Conservation (phyloP, 495 filamentous ascomycete genomes). For the Annulohypoxylon moriforme region DNA sequence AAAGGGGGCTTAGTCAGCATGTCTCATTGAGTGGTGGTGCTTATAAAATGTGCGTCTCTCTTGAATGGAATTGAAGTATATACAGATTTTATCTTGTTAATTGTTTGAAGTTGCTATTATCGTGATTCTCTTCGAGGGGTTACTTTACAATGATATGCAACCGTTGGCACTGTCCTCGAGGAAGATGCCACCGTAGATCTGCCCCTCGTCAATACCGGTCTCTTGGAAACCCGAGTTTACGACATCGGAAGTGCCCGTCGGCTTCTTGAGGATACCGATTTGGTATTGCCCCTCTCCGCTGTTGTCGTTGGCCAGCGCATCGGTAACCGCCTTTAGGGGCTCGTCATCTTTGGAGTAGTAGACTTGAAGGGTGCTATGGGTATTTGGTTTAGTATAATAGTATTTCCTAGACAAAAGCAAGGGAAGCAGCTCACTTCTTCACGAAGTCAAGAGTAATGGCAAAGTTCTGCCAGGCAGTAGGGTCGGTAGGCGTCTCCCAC, state of each 20-base stretch:
- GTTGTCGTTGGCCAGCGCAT: slow-evolving; percentile 61
- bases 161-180: slow-evolving; percentile 61
- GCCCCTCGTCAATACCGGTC: slow-evolving; percentile 61
- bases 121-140: too few relatives aligned
- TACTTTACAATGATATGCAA: slow-evolving; percentile 55
- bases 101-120: too few relatives aligned
- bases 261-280: slow-evolving; percentile 68
- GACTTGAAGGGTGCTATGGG: slow-evolving; percentile 61
- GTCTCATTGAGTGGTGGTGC: background rate
- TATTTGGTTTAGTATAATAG: background rate
- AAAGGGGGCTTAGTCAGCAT: background rate
- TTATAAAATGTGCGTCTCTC: background rate
- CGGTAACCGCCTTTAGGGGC: slow-evolving; percentile 60
- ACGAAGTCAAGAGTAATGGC: slow-evolving; percentile 63
- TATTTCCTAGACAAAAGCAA: background rate
- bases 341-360: slow-evolving; percentile 64
- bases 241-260: slow-evolving; percentile 63
- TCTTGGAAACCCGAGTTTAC: slow-evolving; percentile 66
- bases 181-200: slow-evolving; percentile 67
- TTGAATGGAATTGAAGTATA: background rate
- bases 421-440: slow-evolving; percentile 56
- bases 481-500: slow-evolving; percentile 57
- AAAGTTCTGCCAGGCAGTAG: slow-evolving; percentile 68
- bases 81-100: background rate
- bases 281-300: slow-evolving; percentile 67